Base-by-base conservation (phyloP, 1,284 basidiomycete species). In the Ganoderma sinense region DNA sequence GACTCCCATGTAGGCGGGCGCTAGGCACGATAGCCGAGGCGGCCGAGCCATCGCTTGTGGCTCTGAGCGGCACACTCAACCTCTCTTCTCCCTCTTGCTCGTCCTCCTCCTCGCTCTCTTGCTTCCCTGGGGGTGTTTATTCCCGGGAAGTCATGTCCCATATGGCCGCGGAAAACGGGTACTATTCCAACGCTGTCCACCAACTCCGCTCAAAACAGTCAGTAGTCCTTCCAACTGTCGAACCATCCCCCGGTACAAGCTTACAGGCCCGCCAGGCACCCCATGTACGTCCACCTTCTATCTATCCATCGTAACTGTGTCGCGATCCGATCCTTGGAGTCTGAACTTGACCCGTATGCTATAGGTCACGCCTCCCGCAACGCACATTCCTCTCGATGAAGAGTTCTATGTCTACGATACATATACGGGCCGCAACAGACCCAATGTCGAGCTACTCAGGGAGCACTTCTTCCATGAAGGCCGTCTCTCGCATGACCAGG, bases 401-500 rank as follows among this genome's bases (percentile, higher is more conserved):
- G 78, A 83, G 16, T 82, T 84, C 74, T 84, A 77, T 71, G 75
- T 76, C 43, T 65, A 39, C 43, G 80, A 80, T 69, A 71, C 69
- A 4, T 69, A 72, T 36, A 75, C 76, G 7, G 86, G 88, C 64
- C 80, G 81, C 55, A 81, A 83, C 45, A 88, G 87, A 75, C 94
- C 96, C 26, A 95, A 97, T 80, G 89, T 94, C 74, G 89, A 92
- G 10, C 97, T 96, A 80, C 85, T 99, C 69, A 97, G 94, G 82
- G 89, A 94, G 65, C 97, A 99, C 82, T 98, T 99, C 82, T 92
- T 97, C 80, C 88, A 89, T 55, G 97, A 99, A 80, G 97, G 97
- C 2, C 84, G 94, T 20, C 79, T 98, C 75, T 94, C 92, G 3
- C 95, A 97, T 78, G 86, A 89, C 36, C 97, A 99, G 83, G 97